phyloP scores from a whole-genome alignment of 371 early-diverging fungal genomes.

The Mortierella sp. region DNA sequence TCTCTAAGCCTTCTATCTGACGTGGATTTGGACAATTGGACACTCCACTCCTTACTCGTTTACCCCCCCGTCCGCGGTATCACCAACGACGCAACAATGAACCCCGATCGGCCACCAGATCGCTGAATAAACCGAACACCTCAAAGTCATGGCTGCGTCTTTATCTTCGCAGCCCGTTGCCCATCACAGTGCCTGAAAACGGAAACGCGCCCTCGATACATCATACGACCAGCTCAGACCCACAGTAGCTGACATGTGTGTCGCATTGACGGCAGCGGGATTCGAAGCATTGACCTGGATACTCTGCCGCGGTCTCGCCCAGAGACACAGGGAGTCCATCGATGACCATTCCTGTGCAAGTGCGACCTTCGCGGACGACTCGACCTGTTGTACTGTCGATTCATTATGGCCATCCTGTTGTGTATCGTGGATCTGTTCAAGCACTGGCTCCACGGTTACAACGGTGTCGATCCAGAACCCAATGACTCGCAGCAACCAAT shows the following conservation, averaged over 20 bases:
- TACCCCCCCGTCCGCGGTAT: too few species aligned
- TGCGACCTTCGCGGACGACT: neutral
- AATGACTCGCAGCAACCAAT: conserved; percentile 27
- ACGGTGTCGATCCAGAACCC: conserved; percentile 30
- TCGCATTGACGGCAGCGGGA: too few species aligned
- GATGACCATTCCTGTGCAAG: neutral
- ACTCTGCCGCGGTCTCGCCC: conserved; percentile 20
- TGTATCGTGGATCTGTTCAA: neutral
- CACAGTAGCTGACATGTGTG: neutral
- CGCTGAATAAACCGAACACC: too few species aligned
- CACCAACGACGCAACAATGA: too few species aligned
- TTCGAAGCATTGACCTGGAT: neutral
- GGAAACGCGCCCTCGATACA: too few species aligned
- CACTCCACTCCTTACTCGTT: too few species aligned
- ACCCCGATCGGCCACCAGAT: too few species aligned
- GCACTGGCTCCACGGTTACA: neutral
- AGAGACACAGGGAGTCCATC: conserved; percentile 13
- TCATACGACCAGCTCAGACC: neutral
- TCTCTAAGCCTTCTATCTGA: too few species aligned
- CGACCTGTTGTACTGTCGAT: neutral
- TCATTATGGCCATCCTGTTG: neutral
- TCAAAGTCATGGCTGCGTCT: too few species aligned
- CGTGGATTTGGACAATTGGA: too few species aligned
- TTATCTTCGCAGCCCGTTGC: too few species aligned
- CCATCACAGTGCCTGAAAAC: too few species aligned